Conservation (phyloP, 306 rosid genomes). For the Bauhinia variegata region DNA sequence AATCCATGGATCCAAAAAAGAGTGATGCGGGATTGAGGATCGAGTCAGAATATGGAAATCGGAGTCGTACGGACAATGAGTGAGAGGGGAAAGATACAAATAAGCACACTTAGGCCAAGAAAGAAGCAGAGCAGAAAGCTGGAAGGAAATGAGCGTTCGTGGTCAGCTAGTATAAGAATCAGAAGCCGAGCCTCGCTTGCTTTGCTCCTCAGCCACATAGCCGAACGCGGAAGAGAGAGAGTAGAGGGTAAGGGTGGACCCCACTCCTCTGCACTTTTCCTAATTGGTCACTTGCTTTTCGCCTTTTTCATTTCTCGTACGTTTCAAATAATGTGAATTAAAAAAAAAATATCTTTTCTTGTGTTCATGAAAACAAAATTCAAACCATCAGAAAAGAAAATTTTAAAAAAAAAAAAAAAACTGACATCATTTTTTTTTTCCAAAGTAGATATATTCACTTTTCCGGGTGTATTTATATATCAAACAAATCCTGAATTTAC, state of each 20-base stretch:
- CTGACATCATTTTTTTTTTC: too few relatives aligned
- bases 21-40: not conserved
- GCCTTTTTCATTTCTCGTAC: constrained; percentile 25
- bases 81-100: too few relatives aligned
- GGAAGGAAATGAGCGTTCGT: not conserved
- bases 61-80: too few relatives aligned
- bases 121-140: not conserved
- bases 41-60: not conserved
- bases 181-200: constrained; percentile 25
- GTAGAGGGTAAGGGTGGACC: constrained; percentile 8
- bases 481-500: too few relatives aligned
- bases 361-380: too few relatives aligned
- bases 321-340: constrained; percentile 35
- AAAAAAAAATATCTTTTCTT: not conserved
- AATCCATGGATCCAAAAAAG: constrained; percentile 27
- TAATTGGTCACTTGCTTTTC: constrained; percentile 22
- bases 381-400: too few relatives aligned
- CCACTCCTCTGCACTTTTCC: constrained; percentile 44
- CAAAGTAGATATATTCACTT: too few relatives aligned
- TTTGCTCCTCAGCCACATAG: constrained; percentile 37
- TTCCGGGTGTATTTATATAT: too few relatives aligned
- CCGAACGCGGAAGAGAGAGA: not conserved
- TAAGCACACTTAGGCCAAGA: too few relatives aligned
- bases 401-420: too few relatives aligned
- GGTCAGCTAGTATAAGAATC: not conserved